Evolutionary conservation across 1,284 basidiomycete species (phyloP).

Genomic region (Tilletia indica): DNA sequence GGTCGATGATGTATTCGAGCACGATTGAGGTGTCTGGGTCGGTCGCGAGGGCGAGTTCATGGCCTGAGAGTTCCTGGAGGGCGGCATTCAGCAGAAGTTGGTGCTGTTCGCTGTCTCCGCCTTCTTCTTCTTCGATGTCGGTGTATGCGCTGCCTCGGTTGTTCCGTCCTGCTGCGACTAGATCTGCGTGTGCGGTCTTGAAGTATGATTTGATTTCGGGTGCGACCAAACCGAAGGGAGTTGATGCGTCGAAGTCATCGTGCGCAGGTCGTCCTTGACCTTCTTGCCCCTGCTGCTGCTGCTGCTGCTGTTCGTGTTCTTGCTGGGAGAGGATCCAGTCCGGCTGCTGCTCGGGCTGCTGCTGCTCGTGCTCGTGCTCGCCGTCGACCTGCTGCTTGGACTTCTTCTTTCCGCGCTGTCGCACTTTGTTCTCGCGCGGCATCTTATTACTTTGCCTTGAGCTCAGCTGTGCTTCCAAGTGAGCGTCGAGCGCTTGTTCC

Average conservation of each 20-base stretch:
- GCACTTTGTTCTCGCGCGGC: slow-evolving; percentile 25
- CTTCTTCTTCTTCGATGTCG: slow-evolving; percentile 20
- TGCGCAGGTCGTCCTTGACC: slow-evolving; percentile 11
- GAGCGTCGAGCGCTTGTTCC: neutral
- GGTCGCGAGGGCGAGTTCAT: slow-evolving; percentile 48
- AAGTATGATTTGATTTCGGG: slow-evolving; percentile 49
- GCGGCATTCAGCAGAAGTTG: slow-evolving; percentile 46
- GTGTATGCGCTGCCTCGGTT: slow-evolving; percentile 4
- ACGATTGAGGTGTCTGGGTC: slow-evolving; percentile 50
- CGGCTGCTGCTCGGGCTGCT: slow-evolving; percentile 19
- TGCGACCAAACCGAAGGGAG: slow-evolving; percentile 49
- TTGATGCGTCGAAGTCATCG: slow-evolving; percentile 34
- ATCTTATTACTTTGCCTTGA: neutral
- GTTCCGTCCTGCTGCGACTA: slow-evolving; percentile 30
- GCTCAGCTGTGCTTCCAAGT: neutral
- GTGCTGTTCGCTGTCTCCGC: slow-evolving; percentile 34
- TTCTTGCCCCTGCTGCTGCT: neutral
- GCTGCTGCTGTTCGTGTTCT: slow-evolving; percentile 26
- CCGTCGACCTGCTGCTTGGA: slow-evolving; percentile 22
- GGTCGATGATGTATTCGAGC: slow-evolving; percentile 42
- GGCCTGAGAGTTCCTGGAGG: slow-evolving; percentile 48
- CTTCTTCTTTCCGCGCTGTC: slow-evolving; percentile 39
- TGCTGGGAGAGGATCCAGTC: slow-evolving; percentile 27
- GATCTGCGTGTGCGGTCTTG: slow-evolving; percentile 30
- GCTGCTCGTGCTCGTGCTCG: neutral